Evolutionary conservation across 2,329 filamentous ascomycete genomes (phyloP).

Genomic region (Sarocladiaceae sp.): DNA sequence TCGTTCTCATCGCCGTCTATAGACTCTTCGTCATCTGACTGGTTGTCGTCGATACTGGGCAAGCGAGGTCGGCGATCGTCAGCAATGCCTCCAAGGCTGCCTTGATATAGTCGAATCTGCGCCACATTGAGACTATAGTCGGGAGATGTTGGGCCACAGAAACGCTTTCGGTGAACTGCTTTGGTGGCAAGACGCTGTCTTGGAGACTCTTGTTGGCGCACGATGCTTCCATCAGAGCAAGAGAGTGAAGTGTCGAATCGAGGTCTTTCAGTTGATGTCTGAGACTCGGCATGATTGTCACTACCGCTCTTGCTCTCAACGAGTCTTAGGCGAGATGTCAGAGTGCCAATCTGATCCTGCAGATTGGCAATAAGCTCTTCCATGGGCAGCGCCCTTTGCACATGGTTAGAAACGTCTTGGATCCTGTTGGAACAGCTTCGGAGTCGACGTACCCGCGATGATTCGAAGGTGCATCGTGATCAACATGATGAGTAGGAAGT

Average conservation of each 20-base stretch:
- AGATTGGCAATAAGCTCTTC: neutral
- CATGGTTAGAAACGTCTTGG: too few species aligned
- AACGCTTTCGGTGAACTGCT: slow-evolving; percentile 11
- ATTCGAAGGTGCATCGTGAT: too few species aligned
- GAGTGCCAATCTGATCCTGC: slow-evolving; percentile 1
- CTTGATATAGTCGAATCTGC: slow-evolving; percentile 16
- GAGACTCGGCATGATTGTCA: slow-evolving; percentile 8
- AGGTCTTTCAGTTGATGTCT: slow-evolving; percentile 11
- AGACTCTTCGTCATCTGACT: slow-evolving; percentile 9
- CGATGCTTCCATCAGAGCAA: neutral
- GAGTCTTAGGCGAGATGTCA: slow-evolving; percentile 1
- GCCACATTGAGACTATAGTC: slow-evolving; percentile 22
- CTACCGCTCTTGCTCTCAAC: slow-evolving; percentile 10
- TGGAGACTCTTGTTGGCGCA: neutral
- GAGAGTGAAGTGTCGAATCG: slow-evolving; percentile 6
- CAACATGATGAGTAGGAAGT: neutral
- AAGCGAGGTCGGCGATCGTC: neutral
- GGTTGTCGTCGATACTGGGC: slow-evolving; percentile 7
- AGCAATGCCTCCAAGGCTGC: neutral
- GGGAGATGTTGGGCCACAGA: slow-evolving; percentile 22
- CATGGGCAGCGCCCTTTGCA: neutral
- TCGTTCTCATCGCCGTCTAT: neutral
- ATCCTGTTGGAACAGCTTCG: too few species aligned
- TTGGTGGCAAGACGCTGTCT: neutral
- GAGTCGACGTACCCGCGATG: too few species aligned